Conservation (phyloP, 2,329 filamentous ascomycete genomes). For the Claviceps lovelessii region DNA sequence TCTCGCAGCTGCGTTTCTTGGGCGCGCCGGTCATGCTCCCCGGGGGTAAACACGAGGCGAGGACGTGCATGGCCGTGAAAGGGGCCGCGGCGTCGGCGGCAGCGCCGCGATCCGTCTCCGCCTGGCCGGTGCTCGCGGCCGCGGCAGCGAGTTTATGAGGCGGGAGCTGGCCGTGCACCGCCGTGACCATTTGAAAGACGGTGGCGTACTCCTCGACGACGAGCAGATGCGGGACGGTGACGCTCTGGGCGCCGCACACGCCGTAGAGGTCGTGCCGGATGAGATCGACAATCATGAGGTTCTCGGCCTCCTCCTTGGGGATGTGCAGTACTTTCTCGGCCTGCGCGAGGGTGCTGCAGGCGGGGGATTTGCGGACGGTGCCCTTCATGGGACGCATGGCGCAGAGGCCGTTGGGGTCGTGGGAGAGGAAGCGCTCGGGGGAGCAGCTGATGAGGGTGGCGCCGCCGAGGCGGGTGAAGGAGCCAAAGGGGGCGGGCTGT, state of each 20-base stretch:
- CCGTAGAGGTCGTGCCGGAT: slow-evolving; percentile 87
- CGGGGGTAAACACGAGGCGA: slow-evolving; percentile 66
- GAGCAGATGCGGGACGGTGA: slow-evolving; percentile 64
- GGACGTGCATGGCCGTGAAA: slow-evolving; percentile 57
- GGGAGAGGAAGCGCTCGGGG: slow-evolving; percentile 73
- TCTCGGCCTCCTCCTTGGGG: slow-evolving; percentile 86
- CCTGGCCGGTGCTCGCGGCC: too few species aligned
- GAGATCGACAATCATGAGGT: slow-evolving; percentile 94
- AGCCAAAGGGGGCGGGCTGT: slow-evolving; percentile 76
- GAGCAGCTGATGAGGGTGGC: slow-evolving; percentile 69
- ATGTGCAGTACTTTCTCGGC: slow-evolving; percentile 61
- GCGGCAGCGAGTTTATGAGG: slow-evolving; percentile 4
- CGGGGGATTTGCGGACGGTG: slow-evolving; percentile 66
- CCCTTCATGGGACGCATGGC: slow-evolving; percentile 93
- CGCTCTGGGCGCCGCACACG: slow-evolving; percentile 61
- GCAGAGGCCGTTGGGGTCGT: slow-evolving; percentile 38
- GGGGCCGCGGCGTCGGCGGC: background rate
- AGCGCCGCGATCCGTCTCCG: background rate
- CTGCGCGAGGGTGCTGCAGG: slow-evolving; percentile 51
- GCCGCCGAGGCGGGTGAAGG: slow-evolving; percentile 56
- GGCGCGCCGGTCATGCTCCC: slow-evolving; percentile 95
- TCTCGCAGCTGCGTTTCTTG: slow-evolving; percentile 81
- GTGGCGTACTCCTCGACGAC: slow-evolving; percentile 81
- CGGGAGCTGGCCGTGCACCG: slow-evolving; percentile 58
- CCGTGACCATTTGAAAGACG: slow-evolving; percentile 82